Base-by-base conservation (phyloP, 352 stramenopile genomes). In the Globisporangium paroecandrum region DNA sequence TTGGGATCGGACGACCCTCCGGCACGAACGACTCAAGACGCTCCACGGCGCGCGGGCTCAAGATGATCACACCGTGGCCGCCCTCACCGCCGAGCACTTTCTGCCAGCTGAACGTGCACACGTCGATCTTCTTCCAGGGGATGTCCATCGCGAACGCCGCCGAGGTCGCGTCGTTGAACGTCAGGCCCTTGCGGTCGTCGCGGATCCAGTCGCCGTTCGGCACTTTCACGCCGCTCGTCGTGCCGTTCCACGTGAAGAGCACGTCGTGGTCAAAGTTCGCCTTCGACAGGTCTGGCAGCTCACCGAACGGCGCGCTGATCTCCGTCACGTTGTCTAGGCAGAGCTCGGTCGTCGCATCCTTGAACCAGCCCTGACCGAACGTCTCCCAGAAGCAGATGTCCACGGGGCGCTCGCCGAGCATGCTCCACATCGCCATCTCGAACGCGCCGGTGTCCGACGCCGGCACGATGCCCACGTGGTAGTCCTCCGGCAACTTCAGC, bases 351-450 rank as follows among this genome's bases (percentile, higher is more conserved):
- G 94, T 93, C 32, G 90, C 95, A 77, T 99, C 97, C 32, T 88
- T 90, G 73, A 98, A 98, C 97, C 97, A 99, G 69, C 96, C 93
- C 87, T 97, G 82, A 22, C 98, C 97, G 72, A 99, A 99, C 25
- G 91, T 97, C 78, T 99, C 97, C 97, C 97, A 99, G 83, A 98
- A 97, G 76, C 88, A 97, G 29, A 97, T 79, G 72, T 98, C 93
- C 56, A 99, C 92, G 7, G 95, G 97, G 0, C 90, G 81, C 36
- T 82, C 79, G 38, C 98, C 98, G 24, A 99, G 87, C 83, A 99
- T 97, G 72, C 90, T 98, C 98, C 98, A 99, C 98, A 99, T 99
- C 55, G 97, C 98, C 98, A 99, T 99, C 82, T 99, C 98, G 73
- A 99, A 99, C 15, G 98, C 98, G 32, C 98, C 98, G 29, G 98